Evolutionary conservation across 495 filamentous ascomycete species (phyloP).

Genomic region (Arthonia radiata): DNA sequence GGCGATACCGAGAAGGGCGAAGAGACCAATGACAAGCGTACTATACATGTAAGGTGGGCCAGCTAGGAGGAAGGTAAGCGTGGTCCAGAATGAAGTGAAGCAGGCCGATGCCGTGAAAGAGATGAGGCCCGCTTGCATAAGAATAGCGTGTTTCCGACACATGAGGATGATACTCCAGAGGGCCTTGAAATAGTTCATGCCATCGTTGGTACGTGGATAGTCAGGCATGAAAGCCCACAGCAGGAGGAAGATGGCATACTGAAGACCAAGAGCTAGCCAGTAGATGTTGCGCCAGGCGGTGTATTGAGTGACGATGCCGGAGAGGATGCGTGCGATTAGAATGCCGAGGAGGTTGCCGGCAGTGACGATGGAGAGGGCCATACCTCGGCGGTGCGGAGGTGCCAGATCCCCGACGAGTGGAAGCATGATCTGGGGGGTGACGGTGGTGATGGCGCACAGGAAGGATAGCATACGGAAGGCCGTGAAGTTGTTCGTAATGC

Average conservation of each 20-base stretch:
- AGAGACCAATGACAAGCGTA: slow-evolving; percentile 46
- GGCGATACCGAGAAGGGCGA: slow-evolving; percentile 50
- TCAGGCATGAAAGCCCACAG: slow-evolving; percentile 60
- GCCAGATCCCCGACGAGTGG: slow-evolving; percentile 65
- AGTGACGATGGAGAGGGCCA: slow-evolving; percentile 43
- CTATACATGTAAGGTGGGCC: slow-evolving; percentile 40
- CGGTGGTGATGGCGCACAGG: slow-evolving; percentile 45
- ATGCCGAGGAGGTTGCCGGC: slow-evolving; percentile 58
- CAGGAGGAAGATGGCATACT: slow-evolving; percentile 37
- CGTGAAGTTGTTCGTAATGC: slow-evolving; percentile 36
- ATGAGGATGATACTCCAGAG: slow-evolving; percentile 37
- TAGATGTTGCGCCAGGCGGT: slow-evolving; percentile 54
- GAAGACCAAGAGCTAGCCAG: slow-evolving; percentile 53
- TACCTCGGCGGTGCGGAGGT: slow-evolving; percentile 38
- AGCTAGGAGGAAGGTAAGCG: slow-evolving; percentile 54
- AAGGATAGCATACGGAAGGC: slow-evolving; percentile 46
- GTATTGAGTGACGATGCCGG: slow-evolving; percentile 48
- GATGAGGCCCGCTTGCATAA: slow-evolving; percentile 39
- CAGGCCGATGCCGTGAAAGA: slow-evolving; percentile 28
- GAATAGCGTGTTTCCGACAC: slow-evolving; percentile 33
- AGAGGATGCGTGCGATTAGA: slow-evolving; percentile 50
- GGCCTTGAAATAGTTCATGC: slow-evolving; percentile 38
- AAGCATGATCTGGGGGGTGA: slow-evolving; percentile 70
- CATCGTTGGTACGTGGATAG: slow-evolving; percentile 47
- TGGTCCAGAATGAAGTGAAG: slow-evolving; percentile 64